Base-by-base conservation (phyloP, 192 early-diverging fungal genomes). In the Backusella parvicylindrica region DNA sequence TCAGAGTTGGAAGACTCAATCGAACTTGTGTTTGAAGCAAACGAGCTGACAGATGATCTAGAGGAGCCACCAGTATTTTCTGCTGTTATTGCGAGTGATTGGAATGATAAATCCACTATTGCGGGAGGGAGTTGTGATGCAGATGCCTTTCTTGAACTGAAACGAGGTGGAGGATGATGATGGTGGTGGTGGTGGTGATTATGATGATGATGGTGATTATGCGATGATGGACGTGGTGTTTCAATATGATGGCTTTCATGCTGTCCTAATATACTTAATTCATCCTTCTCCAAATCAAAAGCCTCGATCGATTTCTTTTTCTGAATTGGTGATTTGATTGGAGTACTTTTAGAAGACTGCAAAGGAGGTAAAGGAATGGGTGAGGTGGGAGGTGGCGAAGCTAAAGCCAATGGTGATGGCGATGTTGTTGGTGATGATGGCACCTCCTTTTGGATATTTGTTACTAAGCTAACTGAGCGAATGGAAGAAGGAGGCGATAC, bases 311-410 rank as follows among this genome's bases (percentile, higher is more conserved):
- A 66, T 28, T 35, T 66, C 32, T 66, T 66, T 66, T 64, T 26
- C 11, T 31, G 32, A 2, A 66, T 18, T 4, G 33, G 15, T 7
- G 31, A 66, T 30, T 73, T 63, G 32, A 50, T 40, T 30, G 72
- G 72, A 0, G 72, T 73, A 26, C 72, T 73, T 66, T 65, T 73
- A 7, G 72, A 73, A 31, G 72, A 3, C 18, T 73, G 72, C 43
- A 65, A 38, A 23, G 16, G 60, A 33, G 33, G 16, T 2, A 21
- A 72, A 5, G 30, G 70, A 35, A 35, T 31, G 0, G 72, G 72
- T 21, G 60, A 63, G 13, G 35, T 53, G 37, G 36, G 68, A 72
- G 21, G 70, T 35, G 31, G 70, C 33, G 64, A 66, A 66, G 28
- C 53, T 28, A 60, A 60, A 13, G 23, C 23, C 12, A 60, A 28